Evolutionary conservation across 495 filamentous ascomycete genomes (phyloP), one percentile per base, ranked within the genome.

Genomic region (Cryomyces minteri): DNA sequence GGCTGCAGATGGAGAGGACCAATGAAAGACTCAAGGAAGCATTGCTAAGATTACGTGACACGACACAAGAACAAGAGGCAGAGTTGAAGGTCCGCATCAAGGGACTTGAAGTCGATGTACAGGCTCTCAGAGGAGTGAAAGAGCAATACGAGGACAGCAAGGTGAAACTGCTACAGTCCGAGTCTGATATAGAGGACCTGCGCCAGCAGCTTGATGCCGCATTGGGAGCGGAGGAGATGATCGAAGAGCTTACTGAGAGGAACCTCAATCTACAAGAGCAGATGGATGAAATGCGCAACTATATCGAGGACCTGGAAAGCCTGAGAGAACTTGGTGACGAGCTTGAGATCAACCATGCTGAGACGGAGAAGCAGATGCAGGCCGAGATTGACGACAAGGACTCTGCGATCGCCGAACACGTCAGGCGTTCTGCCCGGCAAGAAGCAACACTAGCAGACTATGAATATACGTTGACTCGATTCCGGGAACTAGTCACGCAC

Each of bases 291-390:
- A 70, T 95, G 41, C 76, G 79, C 48, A 72, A 73, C 25, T 75
- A 76, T 1, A 81, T 95, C 46, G 80, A 88, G 44, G 87, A 95
- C 43, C 66, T 95, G 2, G 84, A 94, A 56, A 76, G 70, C 31
- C 60, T 96, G 40, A 88, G 87, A 56, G 90, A 96, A 50, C 75
- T 96, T 41, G 86, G 81, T 51, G 88, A 96, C 51, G 92, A 96
- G 58, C 72, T 96, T 7, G 88, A 95, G 57, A 76, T 84, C 54
- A 94, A 93, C 52, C 86, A 94, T 59, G 71, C 86, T 10, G 87
- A 94, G 55, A 82, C 84, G 8, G 84, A 88, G 53, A 93, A 87
- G 55, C 86, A 96, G 58, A 74, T 98, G 61, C 86, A 92, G 59
- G 85, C 90, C 46, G 88, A 94, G 51, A 73, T 95, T 28, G 85